phyloP scores from a whole-genome alignment of 2,329 filamentous ascomycete genomes.

The Monilinia aucupariae region DNA sequence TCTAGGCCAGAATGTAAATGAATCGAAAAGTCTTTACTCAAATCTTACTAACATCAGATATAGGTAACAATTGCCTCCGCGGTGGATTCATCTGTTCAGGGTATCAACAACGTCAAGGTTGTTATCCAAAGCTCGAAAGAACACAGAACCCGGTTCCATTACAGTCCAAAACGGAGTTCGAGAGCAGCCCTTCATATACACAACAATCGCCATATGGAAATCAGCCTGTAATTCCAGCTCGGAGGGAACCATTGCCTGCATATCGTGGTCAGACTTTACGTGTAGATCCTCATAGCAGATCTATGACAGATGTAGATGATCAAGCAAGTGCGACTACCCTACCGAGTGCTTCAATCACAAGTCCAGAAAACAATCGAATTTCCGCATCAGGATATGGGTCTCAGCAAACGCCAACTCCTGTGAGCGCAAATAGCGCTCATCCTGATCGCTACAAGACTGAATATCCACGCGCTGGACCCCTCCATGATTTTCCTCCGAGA shows the following conservation, averaged over 20 bases:
- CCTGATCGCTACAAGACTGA: conserved; percentile 42
- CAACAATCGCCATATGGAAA: conserved; percentile 52
- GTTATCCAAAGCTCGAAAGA: conserved; percentile 72
- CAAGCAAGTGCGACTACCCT: conserved; percentile 54
- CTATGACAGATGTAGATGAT: conserved; percentile 52
- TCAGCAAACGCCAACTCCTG: conserved; percentile 52
- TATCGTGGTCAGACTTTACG: conserved; percentile 58
- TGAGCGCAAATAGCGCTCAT: conserved; percentile 47
- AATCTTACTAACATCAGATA: conserved; percentile 5
- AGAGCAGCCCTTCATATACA: conserved; percentile 45
- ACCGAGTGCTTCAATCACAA: conserved; percentile 46
- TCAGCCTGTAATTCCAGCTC: conserved; percentile 27
- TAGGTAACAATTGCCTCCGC: conserved; percentile 82
- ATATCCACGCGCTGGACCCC: conserved; percentile 54
- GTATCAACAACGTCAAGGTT: conserved; percentile 67
- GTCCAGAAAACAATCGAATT: conserved; percentile 55
- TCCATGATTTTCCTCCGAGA: conserved; percentile 53
- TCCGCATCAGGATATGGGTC: conserved; percentile 46
- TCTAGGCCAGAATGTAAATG: conserved; percentile 82
- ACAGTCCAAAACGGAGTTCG: conserved; percentile 71
- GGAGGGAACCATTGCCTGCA: conserved; percentile 53
- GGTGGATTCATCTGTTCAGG: conserved; percentile 89
- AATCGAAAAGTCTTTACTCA: conserved; percentile 1
- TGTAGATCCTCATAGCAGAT: conserved; percentile 55
- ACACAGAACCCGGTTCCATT: conserved; percentile 66